Evolutionary conservation across 2,329 filamentous ascomycete genomes (phyloP).

Genomic region (Leptographium procerum): DNA sequence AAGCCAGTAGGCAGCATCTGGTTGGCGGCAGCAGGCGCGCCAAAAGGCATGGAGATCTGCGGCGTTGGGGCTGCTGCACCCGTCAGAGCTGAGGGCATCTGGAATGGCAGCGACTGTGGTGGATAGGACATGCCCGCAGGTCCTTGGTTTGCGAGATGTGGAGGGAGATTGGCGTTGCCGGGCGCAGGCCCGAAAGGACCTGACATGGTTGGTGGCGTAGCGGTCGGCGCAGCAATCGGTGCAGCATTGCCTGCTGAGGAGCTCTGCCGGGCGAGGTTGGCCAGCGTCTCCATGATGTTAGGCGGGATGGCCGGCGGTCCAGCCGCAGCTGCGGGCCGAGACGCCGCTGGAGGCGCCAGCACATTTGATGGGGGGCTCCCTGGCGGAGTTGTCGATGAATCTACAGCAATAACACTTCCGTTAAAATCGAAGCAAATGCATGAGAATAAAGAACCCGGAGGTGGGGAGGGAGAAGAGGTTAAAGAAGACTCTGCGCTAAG

Average conservation of each 20-base stretch:
- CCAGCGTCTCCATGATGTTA: slow-evolving; percentile 67
- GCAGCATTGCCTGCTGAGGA: slow-evolving; percentile 25
- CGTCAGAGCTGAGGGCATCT: slow-evolving; percentile 18
- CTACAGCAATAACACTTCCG: slow-evolving; percentile 28
- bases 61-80: slow-evolving; percentile 4
- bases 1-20: slow-evolving; percentile 5
- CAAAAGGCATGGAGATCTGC: slow-evolving; percentile 17
- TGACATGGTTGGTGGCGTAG: slow-evolving; percentile 5
- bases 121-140: slow-evolving; percentile 23
- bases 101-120: slow-evolving; percentile 24
- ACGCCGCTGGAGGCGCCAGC: slow-evolving; percentile 19
- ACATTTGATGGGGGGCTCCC: slow-evolving; percentile 44
- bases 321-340: slow-evolving; percentile 20
- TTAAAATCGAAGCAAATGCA: slow-evolving; percentile 2
- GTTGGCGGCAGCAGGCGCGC: slow-evolving; percentile 20
- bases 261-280: slow-evolving; percentile 70
- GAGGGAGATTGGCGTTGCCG: slow-evolving; percentile 16
- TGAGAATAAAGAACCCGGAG: not conserved
- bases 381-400: slow-evolving; percentile 59
- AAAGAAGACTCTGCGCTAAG: not conserved
- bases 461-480: slow-evolving; percentile 1
- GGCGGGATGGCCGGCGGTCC: slow-evolving; percentile 28
- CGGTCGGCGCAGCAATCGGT: slow-evolving; percentile 24
- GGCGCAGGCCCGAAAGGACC: slow-evolving; percentile 5
- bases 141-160: slow-evolving; percentile 13